phyloP scores from a whole-genome alignment of 2,329 filamentous ascomycete genomes.

The Monosporascus sp. region DNA sequence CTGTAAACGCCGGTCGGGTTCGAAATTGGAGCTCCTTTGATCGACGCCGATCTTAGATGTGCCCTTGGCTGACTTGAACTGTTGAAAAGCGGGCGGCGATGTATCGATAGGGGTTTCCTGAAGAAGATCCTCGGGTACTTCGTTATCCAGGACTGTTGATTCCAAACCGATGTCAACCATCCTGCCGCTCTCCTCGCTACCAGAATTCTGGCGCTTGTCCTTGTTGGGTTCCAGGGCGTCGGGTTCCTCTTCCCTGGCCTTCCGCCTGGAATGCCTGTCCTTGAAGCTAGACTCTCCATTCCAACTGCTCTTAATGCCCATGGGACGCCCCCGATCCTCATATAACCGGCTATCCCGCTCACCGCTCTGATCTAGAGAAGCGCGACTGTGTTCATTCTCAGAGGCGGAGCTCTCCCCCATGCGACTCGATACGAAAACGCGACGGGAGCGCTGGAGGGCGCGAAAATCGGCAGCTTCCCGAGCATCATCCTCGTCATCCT shows the following conservation, averaged over 20 bases:
- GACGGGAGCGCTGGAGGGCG: conserved; percentile 81
- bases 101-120: conserved; percentile 48
- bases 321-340: conserved; percentile 42
- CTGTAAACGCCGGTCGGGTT: conserved; percentile 43
- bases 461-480: conserved; percentile 92
- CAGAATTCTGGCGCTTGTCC: conserved; percentile 26
- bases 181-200: conserved; percentile 48
- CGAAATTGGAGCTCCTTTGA: conserved; percentile 38
- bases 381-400: conserved; percentile 63
- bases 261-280: conserved; percentile 33
- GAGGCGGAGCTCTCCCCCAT: conserved; percentile 82
- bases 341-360: conserved; percentile 43
- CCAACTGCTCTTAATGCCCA: conserved; percentile 62
- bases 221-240: conserved; percentile 22
- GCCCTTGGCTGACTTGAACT: conserved; percentile 42
- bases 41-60: conserved; percentile 32
- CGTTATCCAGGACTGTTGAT: conserved; percentile 55
- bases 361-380: conserved; percentile 48
- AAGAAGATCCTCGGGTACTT: conserved; percentile 57
- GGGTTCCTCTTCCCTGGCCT: conserved; percentile 34
- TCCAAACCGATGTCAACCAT: conserved; percentile 88
- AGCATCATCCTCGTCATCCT: conserved; percentile 90
- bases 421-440: conserved; percentile 80
- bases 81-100: conserved; percentile 58
- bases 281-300: conserved; percentile 48